Base-by-base conservation (phyloP, 2,329 filamentous ascomycete species). In the Dothidotthia symphoricarpi region DNA sequence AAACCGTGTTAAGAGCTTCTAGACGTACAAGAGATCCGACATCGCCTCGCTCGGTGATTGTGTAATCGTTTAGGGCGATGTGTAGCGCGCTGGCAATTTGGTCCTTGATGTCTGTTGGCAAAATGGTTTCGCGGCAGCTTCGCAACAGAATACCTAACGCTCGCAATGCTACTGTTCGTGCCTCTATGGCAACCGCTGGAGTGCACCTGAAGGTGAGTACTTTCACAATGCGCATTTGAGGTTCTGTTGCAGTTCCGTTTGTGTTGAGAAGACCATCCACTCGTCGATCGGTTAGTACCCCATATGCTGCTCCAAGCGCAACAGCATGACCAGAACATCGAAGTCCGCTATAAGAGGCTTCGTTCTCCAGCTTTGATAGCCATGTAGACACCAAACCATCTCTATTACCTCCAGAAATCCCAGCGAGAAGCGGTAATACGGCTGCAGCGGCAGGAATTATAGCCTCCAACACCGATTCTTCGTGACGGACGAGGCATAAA, bases 21-120 rank as follows among this genome's bases (percentile, higher is more conserved):
- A 91, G 72, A 3, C 93, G 79, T 3, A 95, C 85, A 35, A 90
- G 79, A 0, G 90, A 95, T 4, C 93, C 93, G 32, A 97, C 78
- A 58, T 98, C 93, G 12, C 93, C 93, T 39, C 89, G 77, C 11
- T 90, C 83, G 50, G 88, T 91, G 3, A 88, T 90, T 0, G 88
- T 95, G 59, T 97, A 97, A 61, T 98, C 90, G 49, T 91, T 85
- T 17, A 98, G 68, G 0, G 83, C 70, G 17, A 56, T 54, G 17
- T 64, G 57, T 6, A 69, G 40, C 6, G 66, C 64, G 16, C 39
- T 49, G 6, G 48, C 43, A 14, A 68, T 49, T 27, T 59, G 55
- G 9, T 49, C 42, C 34, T 46, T 51, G 4, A 52, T 36, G 10
- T 52, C 43, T 15, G 36, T 24, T 29, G 46, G 42, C 11, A 53